These are phyloP conservation scores for Madurella mycetomatis DNA, from an alignment of 2,329 filamentous ascomycete genomes.

Conservation along the genomic window DNA sequence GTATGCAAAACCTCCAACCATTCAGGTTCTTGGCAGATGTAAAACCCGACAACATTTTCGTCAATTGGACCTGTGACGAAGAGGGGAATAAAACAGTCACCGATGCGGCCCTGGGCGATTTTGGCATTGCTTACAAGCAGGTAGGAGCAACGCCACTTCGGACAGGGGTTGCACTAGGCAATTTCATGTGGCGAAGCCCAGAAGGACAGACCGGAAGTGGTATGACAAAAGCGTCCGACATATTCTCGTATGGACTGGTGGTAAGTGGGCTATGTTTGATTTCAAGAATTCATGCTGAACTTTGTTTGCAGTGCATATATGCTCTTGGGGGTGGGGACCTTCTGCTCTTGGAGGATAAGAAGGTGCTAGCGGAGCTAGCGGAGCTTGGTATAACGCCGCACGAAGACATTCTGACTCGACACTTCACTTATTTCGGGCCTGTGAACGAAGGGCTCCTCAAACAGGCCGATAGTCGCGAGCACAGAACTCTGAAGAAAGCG, in stretches of 20 bases:
- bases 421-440: too few relatives aligned
- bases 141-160: not conserved
- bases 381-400: too few relatives aligned
- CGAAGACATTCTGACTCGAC: too few relatives aligned
- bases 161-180: not conserved
- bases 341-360: too few relatives aligned
- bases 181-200: slow-evolving; percentile 7
- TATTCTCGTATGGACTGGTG: slow-evolving; percentile 2
- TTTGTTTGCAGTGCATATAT: not conserved
- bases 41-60: slow-evolving; percentile 6
- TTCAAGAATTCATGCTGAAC: not conserved
- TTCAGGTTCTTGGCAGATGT: not conserved
- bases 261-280: not conserved
- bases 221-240: too few relatives aligned
- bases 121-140: slow-evolving; percentile 1
- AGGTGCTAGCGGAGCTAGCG: too few relatives aligned
- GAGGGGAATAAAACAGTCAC: slow-evolving; percentile 5
- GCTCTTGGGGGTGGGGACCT: too few relatives aligned
- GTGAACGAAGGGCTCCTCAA: not conserved
- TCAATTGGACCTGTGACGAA: slow-evolving; percentile 5
- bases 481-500: not conserved
- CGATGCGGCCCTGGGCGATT: slow-evolving; percentile 1
- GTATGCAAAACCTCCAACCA: not conserved
- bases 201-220: slow-evolving; percentile 5
- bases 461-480: not conserved